Evolutionary conservation across 371 early-diverging fungal species (phyloP).

Genomic region (Lichtheimia ramosa): DNA sequence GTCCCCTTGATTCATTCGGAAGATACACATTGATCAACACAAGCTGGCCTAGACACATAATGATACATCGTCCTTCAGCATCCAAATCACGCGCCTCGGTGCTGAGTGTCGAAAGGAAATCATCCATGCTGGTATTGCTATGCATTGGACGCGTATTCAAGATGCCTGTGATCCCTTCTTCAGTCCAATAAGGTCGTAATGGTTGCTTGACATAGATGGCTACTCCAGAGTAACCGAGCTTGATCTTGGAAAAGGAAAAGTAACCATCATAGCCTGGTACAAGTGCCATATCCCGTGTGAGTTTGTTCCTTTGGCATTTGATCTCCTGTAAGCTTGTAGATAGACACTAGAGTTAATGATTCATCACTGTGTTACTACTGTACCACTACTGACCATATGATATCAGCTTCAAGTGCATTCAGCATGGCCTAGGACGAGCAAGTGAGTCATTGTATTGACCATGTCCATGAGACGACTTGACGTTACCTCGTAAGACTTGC

Average conservation of each 20-base stretch:
- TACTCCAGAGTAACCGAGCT: slow-evolving; percentile 77
- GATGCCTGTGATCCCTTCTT: slow-evolving; percentile 69
- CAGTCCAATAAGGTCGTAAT: slow-evolving; percentile 48
- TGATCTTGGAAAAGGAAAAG: slow-evolving; percentile 62
- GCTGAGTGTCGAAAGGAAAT: slow-evolving; percentile 16
- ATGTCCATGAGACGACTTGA: not conserved
- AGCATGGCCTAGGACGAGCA: slow-evolving; percentile 42
- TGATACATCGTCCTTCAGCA: slow-evolving; percentile 76
- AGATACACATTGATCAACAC: slow-evolving; percentile 83
- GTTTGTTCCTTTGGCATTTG: slow-evolving; percentile 62
- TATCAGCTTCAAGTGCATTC: slow-evolving; percentile 65
- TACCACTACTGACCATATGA: slow-evolving; percentile 54
- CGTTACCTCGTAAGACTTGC: slow-evolving; percentile 56
- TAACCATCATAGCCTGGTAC: slow-evolving; percentile 77
- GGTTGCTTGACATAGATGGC: slow-evolving; percentile 68
- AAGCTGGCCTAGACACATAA: slow-evolving; percentile 82
- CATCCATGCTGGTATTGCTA: slow-evolving; percentile 1
- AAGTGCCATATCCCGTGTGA: slow-evolving; percentile 64
- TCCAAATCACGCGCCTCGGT: slow-evolving; percentile 59
- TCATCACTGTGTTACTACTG: not conserved
- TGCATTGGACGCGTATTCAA: slow-evolving; percentile 14
- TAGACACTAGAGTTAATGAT: slow-evolving; percentile 2
- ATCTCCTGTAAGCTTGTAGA: slow-evolving; percentile 71
- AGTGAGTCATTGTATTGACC: not conserved
- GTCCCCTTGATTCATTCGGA: slow-evolving; percentile 64